Evolutionary conservation across 345 rosid species (phyloP), one percentile per base, ranked within the genome.

Genomic region (Linum lewisii): DNA sequence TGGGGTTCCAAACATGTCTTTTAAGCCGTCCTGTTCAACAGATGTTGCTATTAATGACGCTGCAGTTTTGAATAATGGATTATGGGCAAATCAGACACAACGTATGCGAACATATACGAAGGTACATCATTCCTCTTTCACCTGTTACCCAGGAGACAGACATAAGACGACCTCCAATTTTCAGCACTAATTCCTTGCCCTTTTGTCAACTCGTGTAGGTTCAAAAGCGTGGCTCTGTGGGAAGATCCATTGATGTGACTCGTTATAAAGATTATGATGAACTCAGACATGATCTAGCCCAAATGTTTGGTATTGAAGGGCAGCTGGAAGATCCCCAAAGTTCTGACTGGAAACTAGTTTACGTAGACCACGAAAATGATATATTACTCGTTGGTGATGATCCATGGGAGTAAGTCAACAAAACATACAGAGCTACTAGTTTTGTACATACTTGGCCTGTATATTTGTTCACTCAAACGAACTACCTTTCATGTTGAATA

Each of bases 351-450:
- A 87, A 93, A 76, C 78, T 93, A 51, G 97, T 93, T 16, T 93
- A 85, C 60, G 83, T 88, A 3, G 99, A 93, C 72, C 97, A 81
- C 49, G 99, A 93, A 66, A 89, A 89, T 52, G 97, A 93, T 66
- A 87, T 93, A 61, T 69, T 93, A 54, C 99, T 89, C 23, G 95
- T 89, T 50, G 99, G 99, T 2, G 99, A 93, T 58, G 97, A 93
- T 71, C 99, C 99, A 38, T 93, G 99, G 97, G 95, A 93, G 99
- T 87, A 85, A 77, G 97, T 79, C n/a, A n/a, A n/a, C n/a, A n/a
- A n/a, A 13, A 24, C 4, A 26, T 7, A 64, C 54, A 14, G 7
- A 19, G 24, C 9, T 13, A 24, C 15, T 51, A 61, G 5, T 2
- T 22, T 7, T 24, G n/a, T n/a, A n/a, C n/a, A n/a, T n/a, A n/a